Evolutionary conservation across 2,329 filamentous ascomycete species (phyloP).

Genomic region (Botryotinia calthae): DNA sequence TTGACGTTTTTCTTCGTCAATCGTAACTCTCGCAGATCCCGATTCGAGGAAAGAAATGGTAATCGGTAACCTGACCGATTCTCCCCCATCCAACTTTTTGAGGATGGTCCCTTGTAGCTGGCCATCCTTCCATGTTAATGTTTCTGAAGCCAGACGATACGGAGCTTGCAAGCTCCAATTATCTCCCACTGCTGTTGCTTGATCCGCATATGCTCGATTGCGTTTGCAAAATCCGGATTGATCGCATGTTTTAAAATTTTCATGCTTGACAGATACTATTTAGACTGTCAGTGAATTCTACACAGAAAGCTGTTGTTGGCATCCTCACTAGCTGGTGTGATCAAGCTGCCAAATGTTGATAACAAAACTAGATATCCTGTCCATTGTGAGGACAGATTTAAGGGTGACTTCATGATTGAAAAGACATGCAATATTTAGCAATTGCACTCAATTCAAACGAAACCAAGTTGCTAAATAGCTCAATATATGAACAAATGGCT

Average conservation of each 20-base stretch:
- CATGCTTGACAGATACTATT: constrained; percentile 81
- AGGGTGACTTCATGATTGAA: constrained; percentile 30
- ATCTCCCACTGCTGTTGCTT: constrained; percentile 60
- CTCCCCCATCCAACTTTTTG: constrained; percentile 69
- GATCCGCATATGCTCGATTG: constrained; percentile 86
- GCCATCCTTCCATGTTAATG: constrained; percentile 74
- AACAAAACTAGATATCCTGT: constrained; percentile 61
- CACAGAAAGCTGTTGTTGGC: neutral
- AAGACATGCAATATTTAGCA: constrained; percentile 16
- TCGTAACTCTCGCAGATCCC: constrained; percentile 78
- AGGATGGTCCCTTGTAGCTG: constrained; percentile 76
- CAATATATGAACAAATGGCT: neutral
- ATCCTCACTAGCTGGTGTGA: constrained; percentile 62
- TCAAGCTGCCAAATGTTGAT: constrained; percentile 55
- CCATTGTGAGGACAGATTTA: constrained; percentile 58
- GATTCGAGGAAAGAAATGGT: constrained; percentile 87
- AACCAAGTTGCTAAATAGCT: neutral
- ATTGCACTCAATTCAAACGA: neutral
- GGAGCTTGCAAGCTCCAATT: constrained; percentile 67
- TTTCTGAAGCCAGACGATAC: constrained; percentile 71
- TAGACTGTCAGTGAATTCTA: constrained; percentile 20
- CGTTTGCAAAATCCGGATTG: constrained; percentile 97
- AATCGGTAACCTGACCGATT: constrained; percentile 75
- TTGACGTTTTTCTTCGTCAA: constrained; percentile 88
- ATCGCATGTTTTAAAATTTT: constrained; percentile 95